These are phyloP conservation scores for Globisporangium cylindrosporum DNA, from an alignment of 352 stramenopile species.

Conservation along the genomic window DNA sequence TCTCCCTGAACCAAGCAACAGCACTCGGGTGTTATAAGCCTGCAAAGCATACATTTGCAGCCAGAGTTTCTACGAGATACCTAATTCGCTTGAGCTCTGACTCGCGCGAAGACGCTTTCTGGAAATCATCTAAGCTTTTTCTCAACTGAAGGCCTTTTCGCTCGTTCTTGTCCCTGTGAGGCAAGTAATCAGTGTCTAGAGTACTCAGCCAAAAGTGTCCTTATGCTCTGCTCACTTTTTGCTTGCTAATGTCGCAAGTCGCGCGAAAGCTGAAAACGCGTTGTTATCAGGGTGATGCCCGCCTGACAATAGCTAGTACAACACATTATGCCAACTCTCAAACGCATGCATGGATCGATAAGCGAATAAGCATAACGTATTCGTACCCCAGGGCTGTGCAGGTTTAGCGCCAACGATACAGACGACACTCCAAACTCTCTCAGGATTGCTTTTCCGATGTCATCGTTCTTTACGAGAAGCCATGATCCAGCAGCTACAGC, in stretches of 20 bases:
- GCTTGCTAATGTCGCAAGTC: neutral
- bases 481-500: neutral
- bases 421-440: neutral
- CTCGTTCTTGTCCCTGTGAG: neutral
- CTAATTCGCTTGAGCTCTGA: neutral
- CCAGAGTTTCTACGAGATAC: neutral
- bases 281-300: neutral
- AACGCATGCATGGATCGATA: neutral
- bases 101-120: neutral
- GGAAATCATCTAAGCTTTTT: neutral
- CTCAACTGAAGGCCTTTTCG: neutral
- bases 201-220: neutral
- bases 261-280: neutral
- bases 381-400: neutral
- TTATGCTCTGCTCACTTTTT: neutral
- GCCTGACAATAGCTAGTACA: neutral
- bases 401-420: neutral
- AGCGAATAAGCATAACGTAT: neutral
- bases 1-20: neutral
- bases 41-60: neutral
- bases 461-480: neutral
- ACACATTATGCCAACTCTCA: neutral
- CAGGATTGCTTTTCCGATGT: neutral
- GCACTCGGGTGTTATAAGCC: neutral
- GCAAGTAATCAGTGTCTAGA: neutral